Evolutionary conservation across 352 stramenopile species (phyloP), one percentile per base, ranked within the genome.

Genomic region (Phytophthora sp.): DNA sequence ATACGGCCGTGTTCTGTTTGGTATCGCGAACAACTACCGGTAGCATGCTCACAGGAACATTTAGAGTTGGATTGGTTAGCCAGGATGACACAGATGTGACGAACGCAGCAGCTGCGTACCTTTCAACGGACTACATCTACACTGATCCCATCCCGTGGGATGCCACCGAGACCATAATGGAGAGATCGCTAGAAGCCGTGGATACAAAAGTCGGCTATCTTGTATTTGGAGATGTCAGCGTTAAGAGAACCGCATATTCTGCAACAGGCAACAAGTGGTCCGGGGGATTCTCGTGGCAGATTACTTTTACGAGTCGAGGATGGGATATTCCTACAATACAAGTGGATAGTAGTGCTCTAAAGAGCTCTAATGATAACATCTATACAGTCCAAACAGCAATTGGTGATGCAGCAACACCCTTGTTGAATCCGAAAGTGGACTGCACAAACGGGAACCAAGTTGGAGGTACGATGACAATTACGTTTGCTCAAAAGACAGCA

Each of bases 381-480:
- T 44, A 26, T 27, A 24, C 49, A 5, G 46, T 27, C 11, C 78
- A 76, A 7, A 51, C 54, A 18, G 17, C 37, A 0, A 24, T 86
- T 37, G 62, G 91, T 15, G 86, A 91, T 58, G 82, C 93, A 41
- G 27, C 26, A 45, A 32, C 32, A 8, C n/a, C 59, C 11, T 28
- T 48, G 12, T 45, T 31, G 20, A n/a, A 58, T 61, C 31, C 75
- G 39, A 17, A 35, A 79, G 26, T 80, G 17, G 74, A 77, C 4
- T 91, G 89, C 37, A 66, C 76, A 5, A 64, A 98, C 55, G 96
- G 95, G 10, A 98, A 98, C 60, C 87, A 98, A 70, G 79, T 98
- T 26, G 54, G 54, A 10, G 96, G 95, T 1, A 86, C 69, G 1
- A 98, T 97, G 55, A 84, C 56, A 11, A 75, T 94, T 1, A 49